These are phyloP conservation scores for Fonsecaea nubica DNA, from an alignment of 2,329 filamentous ascomycete genomes.

Conservation along the genomic window DNA sequence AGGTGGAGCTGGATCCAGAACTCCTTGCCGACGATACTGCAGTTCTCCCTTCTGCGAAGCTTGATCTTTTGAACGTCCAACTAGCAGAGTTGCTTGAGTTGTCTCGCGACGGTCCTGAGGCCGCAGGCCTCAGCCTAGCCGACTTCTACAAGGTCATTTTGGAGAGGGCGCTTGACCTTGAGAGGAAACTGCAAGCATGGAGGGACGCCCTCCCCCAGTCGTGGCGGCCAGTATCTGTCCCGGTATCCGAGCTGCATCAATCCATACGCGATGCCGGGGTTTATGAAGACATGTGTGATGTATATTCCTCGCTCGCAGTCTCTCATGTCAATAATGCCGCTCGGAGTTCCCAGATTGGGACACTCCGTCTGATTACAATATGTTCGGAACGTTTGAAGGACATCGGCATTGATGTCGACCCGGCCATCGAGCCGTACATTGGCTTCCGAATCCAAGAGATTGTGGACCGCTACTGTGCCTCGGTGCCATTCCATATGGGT, in stretches of 20 bases:
- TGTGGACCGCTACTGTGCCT: slow-evolving; percentile 39
- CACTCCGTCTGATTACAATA: slow-evolving; percentile 28
- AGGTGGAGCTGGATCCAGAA: slow-evolving; percentile 19
- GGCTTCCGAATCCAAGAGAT: slow-evolving; percentile 35
- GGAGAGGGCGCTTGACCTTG: slow-evolving; percentile 18
- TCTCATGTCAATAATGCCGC: slow-evolving; percentile 31
- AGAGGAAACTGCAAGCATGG: slow-evolving; percentile 29
- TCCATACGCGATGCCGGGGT: slow-evolving; percentile 33
- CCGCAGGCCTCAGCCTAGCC: slow-evolving; percentile 5
- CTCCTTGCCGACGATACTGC: slow-evolving; percentile 23
- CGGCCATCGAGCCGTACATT: slow-evolving; percentile 17
- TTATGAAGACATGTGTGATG: slow-evolving; percentile 32
- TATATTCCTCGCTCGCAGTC: slow-evolving; percentile 34
- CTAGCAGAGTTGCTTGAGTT: slow-evolving; percentile 26
- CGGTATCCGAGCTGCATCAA: slow-evolving; percentile 30
- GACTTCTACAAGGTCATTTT: slow-evolving; percentile 29
- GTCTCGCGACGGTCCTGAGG: slow-evolving; percentile 17
- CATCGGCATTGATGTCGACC: slow-evolving; percentile 22
- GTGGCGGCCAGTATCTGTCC: slow-evolving; percentile 29
- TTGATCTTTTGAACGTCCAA: slow-evolving; percentile 32
- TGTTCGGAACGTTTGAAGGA: slow-evolving; percentile 18
- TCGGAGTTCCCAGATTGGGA: slow-evolving; percentile 26
- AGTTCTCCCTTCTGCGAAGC: slow-evolving; percentile 27
- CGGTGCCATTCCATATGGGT: slow-evolving; percentile 40
- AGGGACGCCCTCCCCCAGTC: slow-evolving; percentile 25